These are phyloP conservation scores for Tetrahymena malaccensis DNA, from an alignment of 73 alveolate genomes.

Conservation along the genomic window DNA sequence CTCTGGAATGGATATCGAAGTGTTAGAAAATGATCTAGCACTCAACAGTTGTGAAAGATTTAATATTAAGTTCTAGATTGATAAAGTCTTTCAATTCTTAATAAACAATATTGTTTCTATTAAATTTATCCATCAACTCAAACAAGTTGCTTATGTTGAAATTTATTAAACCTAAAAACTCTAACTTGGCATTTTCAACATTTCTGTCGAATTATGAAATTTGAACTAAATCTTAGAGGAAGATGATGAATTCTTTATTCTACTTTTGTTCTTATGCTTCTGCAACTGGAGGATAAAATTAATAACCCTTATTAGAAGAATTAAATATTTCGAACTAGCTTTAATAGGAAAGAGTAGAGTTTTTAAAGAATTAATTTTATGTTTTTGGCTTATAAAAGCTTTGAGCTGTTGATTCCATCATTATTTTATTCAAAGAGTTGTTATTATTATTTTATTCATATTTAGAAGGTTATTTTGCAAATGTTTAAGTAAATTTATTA, in stretches of 20 bases:
- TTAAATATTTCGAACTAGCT: neutral
- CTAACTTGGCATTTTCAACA: neutral
- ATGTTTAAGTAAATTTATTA: neutral
- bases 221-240: neutral
- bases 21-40: neutral
- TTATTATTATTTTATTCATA: neutral
- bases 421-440: neutral
- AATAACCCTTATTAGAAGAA: neutral
- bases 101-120: neutral
- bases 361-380: neutral
- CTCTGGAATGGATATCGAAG: neutral
- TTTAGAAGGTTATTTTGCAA: neutral
- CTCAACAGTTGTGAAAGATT: neutral
- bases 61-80: neutral
- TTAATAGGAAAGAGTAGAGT: neutral
- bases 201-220: neutral
- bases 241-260: neutral
- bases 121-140: neutral
- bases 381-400: neutral
- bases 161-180: neutral
- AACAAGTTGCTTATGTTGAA: neutral
- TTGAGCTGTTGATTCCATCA: neutral
- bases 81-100: neutral
- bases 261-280: neutral
- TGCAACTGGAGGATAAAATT: neutral